These are phyloP conservation scores for Rhizopus arrhizus DNA, from an alignment of 371 early-diverging fungal genomes.

Conservation along the genomic window DNA sequence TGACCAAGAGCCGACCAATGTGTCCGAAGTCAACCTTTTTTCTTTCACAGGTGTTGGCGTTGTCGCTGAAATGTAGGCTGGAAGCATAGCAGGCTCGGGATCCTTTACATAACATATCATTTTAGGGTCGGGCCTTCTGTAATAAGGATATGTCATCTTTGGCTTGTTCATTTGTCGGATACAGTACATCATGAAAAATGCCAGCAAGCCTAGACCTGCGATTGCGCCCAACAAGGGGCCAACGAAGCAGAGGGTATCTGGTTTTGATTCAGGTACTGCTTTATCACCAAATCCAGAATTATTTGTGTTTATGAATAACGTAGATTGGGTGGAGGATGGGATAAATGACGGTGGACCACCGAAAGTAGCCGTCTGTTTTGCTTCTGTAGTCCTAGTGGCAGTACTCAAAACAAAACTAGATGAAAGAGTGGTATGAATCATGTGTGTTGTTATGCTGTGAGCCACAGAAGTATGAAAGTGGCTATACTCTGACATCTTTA, in stretches of 20 bases:
- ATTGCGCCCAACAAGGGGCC: not conserved
- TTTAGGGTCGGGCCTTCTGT: no score
- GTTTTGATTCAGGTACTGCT: no score
- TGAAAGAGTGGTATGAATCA: no score
- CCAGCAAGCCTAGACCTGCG: not conserved
- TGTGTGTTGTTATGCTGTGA: no score
- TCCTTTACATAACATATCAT: no score
- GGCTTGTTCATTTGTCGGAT: constrained; percentile 2
- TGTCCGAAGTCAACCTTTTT: constrained; percentile 25
- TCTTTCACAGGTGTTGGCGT: constrained; percentile 7
- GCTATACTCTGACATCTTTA: no score
- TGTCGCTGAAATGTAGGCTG: constrained; percentile 15
- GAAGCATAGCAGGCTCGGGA: not conserved
- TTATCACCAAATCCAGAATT: not conserved
- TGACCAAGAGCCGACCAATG: constrained; percentile 16
- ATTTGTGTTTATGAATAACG: not conserved
- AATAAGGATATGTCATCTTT: not conserved
- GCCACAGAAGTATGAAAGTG: no score
- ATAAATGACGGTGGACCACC: no score
- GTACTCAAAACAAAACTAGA: no score
- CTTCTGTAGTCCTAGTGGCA: no score
- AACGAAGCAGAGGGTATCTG: not conserved
- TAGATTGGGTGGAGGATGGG: not conserved
- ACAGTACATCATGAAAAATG: not conserved
- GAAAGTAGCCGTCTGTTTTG: no score